phyloP scores from a whole-genome alignment of 129 eudicot species.

The Scalesia atractyloides region DNA sequence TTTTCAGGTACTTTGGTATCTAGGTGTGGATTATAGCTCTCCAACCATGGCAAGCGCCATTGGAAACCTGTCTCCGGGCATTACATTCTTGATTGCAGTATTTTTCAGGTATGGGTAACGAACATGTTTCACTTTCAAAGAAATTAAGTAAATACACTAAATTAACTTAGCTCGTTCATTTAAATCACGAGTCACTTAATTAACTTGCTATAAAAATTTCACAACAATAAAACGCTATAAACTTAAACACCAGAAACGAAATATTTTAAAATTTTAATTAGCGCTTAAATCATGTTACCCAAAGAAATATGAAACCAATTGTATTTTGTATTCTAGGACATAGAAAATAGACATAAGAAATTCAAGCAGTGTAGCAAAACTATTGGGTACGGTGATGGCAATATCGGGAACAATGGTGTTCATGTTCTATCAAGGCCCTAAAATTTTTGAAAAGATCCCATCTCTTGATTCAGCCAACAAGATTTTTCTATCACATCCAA shows the following conservation, averaged over 20 bases:
- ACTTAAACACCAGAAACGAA: too few relatives aligned
- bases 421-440: conserved; percentile 43
- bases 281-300: too few relatives aligned
- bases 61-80: conserved; percentile 36
- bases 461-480: not conserved
- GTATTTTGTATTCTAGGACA: conserved; percentile 30
- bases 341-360: conserved; percentile 42
- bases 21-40: conserved; percentile 42
- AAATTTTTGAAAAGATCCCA: not conserved
- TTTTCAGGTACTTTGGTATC: conserved; percentile 32
- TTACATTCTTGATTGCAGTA: conserved; percentile 43
- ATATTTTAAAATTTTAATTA: too few relatives aligned
- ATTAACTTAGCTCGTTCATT: too few relatives aligned
- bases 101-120: conserved; percentile 27
- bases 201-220: too few relatives aligned
- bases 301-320: not conserved
- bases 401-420: conserved; percentile 48
- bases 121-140: not conserved
- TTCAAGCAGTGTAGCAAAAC: conserved; percentile 42
- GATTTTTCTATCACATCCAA: conserved; percentile 10
- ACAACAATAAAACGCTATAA: too few relatives aligned
- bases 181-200: too few relatives aligned
- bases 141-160: too few relatives aligned
- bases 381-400: conserved; percentile 41
- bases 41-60: conserved; percentile 46